Percentiles rank a stretch among this genome's conserved stretches.
Evolutionary conservation across 352 stramenopile species (phyloP).

Genomic region (Sclerospora graminicola): DNA sequence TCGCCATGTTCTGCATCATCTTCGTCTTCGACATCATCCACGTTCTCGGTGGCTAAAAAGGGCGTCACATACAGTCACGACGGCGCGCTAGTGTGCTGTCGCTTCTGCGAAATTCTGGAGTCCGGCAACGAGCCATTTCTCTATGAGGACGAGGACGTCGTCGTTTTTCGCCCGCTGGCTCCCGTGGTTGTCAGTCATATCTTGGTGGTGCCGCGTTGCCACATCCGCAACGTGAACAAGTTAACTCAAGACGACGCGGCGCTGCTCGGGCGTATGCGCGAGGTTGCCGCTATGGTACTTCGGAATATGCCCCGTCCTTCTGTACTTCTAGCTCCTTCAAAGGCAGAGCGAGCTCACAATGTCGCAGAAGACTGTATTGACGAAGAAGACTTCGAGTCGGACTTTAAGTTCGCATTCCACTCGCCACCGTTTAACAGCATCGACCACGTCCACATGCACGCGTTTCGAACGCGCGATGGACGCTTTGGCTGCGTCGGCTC

Average conservation of each 20-base stretch:
- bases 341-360: conserved; percentile 10
- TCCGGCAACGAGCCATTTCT: conserved; percentile 55
- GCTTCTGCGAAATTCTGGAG: conserved; percentile 78
- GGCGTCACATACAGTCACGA: conserved; percentile 62
- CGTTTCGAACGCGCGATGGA: conserved; percentile 49
- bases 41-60: conserved; percentile 48
- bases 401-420: conserved; percentile 78
- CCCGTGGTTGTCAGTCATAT: conserved; percentile 68
- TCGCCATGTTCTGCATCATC: conserved; percentile 13
- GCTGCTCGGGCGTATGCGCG: conserved; percentile 60
- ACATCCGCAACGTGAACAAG: conserved; percentile 83
- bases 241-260: conserved; percentile 45
- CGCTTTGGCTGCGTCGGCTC: conserved; percentile 53
- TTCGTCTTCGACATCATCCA: conserved; percentile 14
- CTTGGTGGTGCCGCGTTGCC: conserved; percentile 67
- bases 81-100: conserved; percentile 55
- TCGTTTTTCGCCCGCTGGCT: conserved; percentile 63
- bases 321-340: conserved; percentile 10
- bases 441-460: conserved; percentile 86
- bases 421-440: conserved; percentile 85
- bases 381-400: conserved; percentile 21
- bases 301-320: conserved; percentile 22
- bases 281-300: conserved; percentile 49
- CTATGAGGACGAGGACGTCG: conserved; percentile 70
- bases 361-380: conserved; percentile 6